Evolutionary conservation across 306 rosid species (phyloP), one percentile per base, ranked within the genome.

Genomic region (Lathyrus aphaca): DNA sequence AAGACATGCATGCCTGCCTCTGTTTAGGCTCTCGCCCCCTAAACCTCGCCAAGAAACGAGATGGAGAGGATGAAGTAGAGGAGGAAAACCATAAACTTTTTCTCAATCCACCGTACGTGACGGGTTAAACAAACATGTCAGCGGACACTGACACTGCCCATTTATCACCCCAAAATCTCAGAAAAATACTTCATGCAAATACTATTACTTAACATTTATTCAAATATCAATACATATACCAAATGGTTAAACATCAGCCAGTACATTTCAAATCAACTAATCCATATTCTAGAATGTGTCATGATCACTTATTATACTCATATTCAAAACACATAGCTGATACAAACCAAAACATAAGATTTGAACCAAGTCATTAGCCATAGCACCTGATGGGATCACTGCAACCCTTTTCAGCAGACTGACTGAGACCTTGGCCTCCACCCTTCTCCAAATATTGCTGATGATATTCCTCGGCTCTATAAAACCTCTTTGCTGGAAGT

Each of bases 361-460:
- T n/a, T 6, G 44, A 6, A 29, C 60, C 61, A 65, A 56, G 56
- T 66, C 11, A 29, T 86, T 76, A 91, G 14, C 96, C 97, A 50
- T 83, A 90, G 89, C 98, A 93, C 81, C 94, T 88, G 45, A 90
- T 86, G 49, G 90, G 90, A 50, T 90, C 97, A 27, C 32, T 86
- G 84, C 98, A 93, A 1, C 97, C 97, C 64, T 90, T 93, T 68
- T 39, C 73, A 8, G 97, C 83, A 56, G 91, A 90, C 38, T 90
- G 97, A 45, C 82, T 81, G 21, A 0, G 25, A 63, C 94, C 89
- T 23, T 40, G 4, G 37, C 92, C 67, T 11, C 96, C 98, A 32
- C 98, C 98, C 45, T 88, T 90, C 77, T 85, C 90, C 65, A 93
- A 85, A 80, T 93, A 93, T 38, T 93, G 98, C 79, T 90, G 97